Evolutionary conservation across 768 basidiomycete genomes (phyloP), one percentile per base, ranked within the genome.

Genomic region (Mrakia gelida): DNA sequence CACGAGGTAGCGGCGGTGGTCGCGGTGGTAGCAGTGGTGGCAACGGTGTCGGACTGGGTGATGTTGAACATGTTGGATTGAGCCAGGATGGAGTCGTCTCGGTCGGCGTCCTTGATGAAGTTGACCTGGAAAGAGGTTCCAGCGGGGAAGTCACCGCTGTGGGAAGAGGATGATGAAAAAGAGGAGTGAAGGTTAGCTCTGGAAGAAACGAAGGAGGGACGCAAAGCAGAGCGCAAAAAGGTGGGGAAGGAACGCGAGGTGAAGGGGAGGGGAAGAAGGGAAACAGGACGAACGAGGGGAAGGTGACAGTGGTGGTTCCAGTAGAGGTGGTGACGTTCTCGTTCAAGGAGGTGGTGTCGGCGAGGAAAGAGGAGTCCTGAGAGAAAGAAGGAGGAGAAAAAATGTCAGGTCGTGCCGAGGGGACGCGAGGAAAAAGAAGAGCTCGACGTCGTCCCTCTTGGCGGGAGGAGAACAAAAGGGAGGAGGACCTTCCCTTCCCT

Each of bases 1-100:
- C 23, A 43, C 30, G 81, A 43, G 28, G 77, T 71, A 26, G 82
- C 70, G 6, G 84, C 83, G 70, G 82, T 76, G 23, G 82, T 84
- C 74, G 88, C 87, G 23, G 82, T 72, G 15, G 77, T 72, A 10
- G 80, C 75, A 23, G 79, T 79, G 16, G 81, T 62, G 34, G 82
- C 82, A 23, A 83, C 81, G 26, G 83, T 80, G 49, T 82, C 80
- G 41, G 78, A 41, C 0, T 79, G 77, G 61, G 83, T 83, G 82
- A 90, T 89, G 81, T 82, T 84, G 84, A 94, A 95, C 75, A 88
- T 82, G 38, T 76, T 73, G 26, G 92, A 93, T 84, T 95, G 92
- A 56, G 92, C 92, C 74, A 89, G 87, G 80, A 94, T 89, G 72
- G 85, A 84, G 83, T 83, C 81, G 32, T 88, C 85, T 75, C 89